phyloP scores from a whole-genome alignment of 2,329 filamentous ascomycete genomes.

The Zymoseptoria ardabiliae region DNA sequence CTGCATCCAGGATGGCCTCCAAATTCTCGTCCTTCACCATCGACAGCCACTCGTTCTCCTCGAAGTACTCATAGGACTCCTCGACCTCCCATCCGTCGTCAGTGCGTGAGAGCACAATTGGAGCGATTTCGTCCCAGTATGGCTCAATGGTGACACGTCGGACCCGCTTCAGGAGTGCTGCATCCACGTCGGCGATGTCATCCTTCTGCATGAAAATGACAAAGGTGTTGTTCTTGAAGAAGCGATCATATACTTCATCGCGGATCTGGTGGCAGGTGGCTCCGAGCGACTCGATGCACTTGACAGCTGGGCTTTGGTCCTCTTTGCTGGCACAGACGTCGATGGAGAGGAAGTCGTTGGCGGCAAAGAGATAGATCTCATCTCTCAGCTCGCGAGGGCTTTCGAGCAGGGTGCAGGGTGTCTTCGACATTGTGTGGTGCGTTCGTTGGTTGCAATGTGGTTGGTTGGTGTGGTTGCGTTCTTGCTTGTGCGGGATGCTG shows the following conservation, averaged over 20 bases:
- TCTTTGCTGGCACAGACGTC: background rate
- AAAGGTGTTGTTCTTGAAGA: background rate
- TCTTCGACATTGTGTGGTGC: background rate
- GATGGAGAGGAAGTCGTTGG: background rate
- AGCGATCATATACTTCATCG: background rate
- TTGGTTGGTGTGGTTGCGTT: background rate
- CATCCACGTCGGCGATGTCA: background rate
- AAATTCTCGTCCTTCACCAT: background rate
- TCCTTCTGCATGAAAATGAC: background rate
- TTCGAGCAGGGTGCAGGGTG: background rate
- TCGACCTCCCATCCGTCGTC: background rate
- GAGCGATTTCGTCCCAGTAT: background rate
- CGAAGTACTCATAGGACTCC: background rate
- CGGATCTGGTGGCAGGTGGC: background rate
- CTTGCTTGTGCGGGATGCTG: background rate
- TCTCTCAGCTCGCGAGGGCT: background rate
- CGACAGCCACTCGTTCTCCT: background rate
- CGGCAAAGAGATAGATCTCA: background rate
- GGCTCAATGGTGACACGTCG: background rate
- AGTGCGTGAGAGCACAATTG: background rate
- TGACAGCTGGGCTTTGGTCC: background rate
- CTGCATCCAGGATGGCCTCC: background rate
- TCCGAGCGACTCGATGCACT: background rate
- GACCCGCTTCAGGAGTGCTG: background rate
- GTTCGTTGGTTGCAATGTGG: background rate